These are phyloP conservation scores for Kurtzmaniella quercitrusa DNA, from an alignment of 1,139 yeast species.

Conservation along the genomic window DNA sequence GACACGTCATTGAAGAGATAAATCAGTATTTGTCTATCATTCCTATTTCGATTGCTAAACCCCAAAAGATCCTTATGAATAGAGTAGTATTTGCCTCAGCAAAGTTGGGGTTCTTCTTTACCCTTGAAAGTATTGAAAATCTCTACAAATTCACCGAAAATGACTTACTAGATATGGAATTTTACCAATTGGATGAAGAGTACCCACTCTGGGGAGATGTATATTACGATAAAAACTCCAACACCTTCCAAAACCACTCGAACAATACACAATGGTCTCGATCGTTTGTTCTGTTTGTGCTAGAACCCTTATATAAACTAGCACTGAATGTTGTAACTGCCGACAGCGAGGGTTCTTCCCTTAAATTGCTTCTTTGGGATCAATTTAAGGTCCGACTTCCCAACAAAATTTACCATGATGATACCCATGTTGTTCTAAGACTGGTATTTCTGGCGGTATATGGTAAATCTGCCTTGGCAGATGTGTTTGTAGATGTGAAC, in stretches of 20 bases:
- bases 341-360: conserved; percentile 32
- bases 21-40: conserved; percentile 43
- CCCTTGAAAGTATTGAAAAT: conserved; percentile 59
- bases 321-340: conserved; percentile 58
- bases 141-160: conserved; percentile 33
- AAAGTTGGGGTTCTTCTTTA: conserved; percentile 57
- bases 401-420: conserved; percentile 1
- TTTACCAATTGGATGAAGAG: conserved; percentile 29
- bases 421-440: background rate
- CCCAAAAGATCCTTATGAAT: conserved; percentile 23
- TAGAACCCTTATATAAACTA: conserved; percentile 79
- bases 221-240: conserved; percentile 41
- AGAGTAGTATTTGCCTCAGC: conserved; percentile 78
- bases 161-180: conserved; percentile 26
- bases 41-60: background rate
- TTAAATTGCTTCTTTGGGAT: conserved; percentile 37
- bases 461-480: background rate
- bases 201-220: conserved; percentile 70
- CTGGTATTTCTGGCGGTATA: background rate
- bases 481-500: conserved; percentile 13
- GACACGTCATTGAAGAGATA: conserved; percentile 57
- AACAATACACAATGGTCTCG: conserved; percentile 29
- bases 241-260: conserved; percentile 42
- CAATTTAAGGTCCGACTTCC: conserved; percentile 41
- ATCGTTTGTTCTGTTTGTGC: conserved; percentile 64